phyloP scores from a whole-genome alignment of 2,329 filamentous ascomycete species.

The Fusarium duplospermum region DNA sequence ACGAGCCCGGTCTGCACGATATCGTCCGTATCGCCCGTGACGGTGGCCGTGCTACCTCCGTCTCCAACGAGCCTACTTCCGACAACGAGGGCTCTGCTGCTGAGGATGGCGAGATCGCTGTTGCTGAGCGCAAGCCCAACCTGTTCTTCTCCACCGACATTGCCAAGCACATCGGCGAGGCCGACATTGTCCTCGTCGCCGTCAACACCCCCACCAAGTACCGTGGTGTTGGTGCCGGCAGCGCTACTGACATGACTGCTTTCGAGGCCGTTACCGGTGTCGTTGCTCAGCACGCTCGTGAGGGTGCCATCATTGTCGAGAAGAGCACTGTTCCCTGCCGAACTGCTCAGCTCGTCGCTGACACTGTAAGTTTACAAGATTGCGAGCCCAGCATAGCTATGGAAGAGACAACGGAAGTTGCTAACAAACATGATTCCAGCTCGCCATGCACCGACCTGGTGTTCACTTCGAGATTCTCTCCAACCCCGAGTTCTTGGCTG shows the following conservation, averaged over 20 bases:
- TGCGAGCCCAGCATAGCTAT: neutral
- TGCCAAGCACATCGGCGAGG: conserved; percentile 69
- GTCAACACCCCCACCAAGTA: conserved; percentile 86
- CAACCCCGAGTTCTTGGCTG: conserved; percentile 85
- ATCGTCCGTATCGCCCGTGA: conserved; percentile 75
- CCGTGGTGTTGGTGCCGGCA: conserved; percentile 75
- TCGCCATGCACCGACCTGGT: conserved; percentile 69
- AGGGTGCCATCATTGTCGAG: conserved; percentile 80
- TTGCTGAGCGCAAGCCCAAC: conserved; percentile 68
- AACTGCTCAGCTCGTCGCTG: conserved; percentile 76
- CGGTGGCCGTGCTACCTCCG: conserved; percentile 59
- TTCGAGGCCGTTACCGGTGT: conserved; percentile 77
- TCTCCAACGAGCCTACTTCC: conserved; percentile 53
- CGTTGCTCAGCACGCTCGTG: conserved; percentile 74
- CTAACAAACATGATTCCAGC: conserved; percentile 49
- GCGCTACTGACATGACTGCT: conserved; percentile 77
- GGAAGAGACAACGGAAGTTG: neutral
- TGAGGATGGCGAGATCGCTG: conserved; percentile 47
- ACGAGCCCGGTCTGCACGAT: conserved; percentile 77
- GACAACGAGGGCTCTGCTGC: conserved; percentile 47
- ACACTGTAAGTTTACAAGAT: conserved; percentile 65
- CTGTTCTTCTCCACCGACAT: conserved; percentile 80
- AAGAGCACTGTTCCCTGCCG: conserved; percentile 84
- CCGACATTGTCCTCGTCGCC: conserved; percentile 79
- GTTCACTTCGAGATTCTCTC: conserved; percentile 80